Evolutionary conservation across 2,329 filamentous ascomycete genomes (phyloP).

Genomic region (Grosmannia clavigera): DNA sequence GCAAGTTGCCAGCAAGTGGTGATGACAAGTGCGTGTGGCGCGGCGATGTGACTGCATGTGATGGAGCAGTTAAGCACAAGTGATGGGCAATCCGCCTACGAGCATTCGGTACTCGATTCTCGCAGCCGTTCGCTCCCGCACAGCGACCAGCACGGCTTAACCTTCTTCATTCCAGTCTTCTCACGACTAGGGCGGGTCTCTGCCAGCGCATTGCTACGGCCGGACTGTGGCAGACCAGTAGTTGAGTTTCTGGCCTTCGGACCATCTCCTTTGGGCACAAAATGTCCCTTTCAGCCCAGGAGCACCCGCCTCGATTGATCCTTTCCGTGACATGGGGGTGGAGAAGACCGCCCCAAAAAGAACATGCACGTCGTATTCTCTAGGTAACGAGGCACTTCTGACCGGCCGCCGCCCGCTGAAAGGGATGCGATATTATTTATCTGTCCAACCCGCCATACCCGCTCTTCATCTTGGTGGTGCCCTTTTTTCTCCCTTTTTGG

Average conservation of each 20-base stretch:
- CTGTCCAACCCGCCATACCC: background rate
- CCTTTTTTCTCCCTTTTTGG: background rate
- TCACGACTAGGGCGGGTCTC: background rate
- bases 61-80: background rate
- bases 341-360: background rate
- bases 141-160: background rate
- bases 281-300: background rate
- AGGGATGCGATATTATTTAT: background rate
- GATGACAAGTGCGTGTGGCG: background rate
- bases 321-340: background rate
- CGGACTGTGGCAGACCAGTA: too few species aligned
- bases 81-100: background rate
- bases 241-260: background rate
- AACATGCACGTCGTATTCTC: too few species aligned
- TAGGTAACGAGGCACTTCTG: background rate
- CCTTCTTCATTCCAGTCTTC: background rate
- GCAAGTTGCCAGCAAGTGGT: background rate
- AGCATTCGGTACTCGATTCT: too few species aligned
- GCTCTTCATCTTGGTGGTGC: background rate
- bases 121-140: background rate
- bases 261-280: background rate
- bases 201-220: slow-evolving; percentile 1
- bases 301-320: background rate
- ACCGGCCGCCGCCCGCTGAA: background rate
- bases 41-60: slow-evolving; percentile 1